Evolutionary conservation across 129 eudicot genomes (phyloP).

Genomic region (Escallonia herrerae): DNA sequence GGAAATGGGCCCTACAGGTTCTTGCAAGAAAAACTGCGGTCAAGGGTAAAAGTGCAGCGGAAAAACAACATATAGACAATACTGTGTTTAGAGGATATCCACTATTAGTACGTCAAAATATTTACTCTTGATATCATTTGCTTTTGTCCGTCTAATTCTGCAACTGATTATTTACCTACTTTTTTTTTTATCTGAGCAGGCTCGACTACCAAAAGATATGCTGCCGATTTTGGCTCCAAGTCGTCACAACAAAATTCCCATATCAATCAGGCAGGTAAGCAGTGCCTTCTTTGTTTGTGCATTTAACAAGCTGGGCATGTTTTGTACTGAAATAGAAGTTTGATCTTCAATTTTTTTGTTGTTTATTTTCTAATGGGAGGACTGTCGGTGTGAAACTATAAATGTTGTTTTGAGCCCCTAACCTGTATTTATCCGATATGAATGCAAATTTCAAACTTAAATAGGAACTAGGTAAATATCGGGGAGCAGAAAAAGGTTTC

Average conservation of each 20-base stretch:
- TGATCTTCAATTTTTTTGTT: neutral
- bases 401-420: neutral
- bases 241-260: conserved; percentile 77
- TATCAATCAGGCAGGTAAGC: conserved; percentile 76
- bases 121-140: conserved; percentile 12
- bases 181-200: conserved; percentile 38
- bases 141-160: conserved; percentile 4
- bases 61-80: conserved; percentile 44
- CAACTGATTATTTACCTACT: neutral
- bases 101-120: conserved; percentile 47
- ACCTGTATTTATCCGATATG: no score
- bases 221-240: conserved; percentile 69
- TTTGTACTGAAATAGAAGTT: neutral
- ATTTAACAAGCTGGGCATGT: neutral
- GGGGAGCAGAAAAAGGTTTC: no score
- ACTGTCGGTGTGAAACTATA: neutral
- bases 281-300: conserved; percentile 5
- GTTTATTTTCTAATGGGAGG: neutral
- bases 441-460: no score
- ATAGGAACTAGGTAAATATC: no score
- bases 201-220: conserved; percentile 83
- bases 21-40: conserved; percentile 80
- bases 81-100: conserved; percentile 66
- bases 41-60: conserved; percentile 35
- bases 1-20: conserved; percentile 88